phyloP scores from a whole-genome alignment of 805 yeast genomes.

The Candida schatavii region DNA sequence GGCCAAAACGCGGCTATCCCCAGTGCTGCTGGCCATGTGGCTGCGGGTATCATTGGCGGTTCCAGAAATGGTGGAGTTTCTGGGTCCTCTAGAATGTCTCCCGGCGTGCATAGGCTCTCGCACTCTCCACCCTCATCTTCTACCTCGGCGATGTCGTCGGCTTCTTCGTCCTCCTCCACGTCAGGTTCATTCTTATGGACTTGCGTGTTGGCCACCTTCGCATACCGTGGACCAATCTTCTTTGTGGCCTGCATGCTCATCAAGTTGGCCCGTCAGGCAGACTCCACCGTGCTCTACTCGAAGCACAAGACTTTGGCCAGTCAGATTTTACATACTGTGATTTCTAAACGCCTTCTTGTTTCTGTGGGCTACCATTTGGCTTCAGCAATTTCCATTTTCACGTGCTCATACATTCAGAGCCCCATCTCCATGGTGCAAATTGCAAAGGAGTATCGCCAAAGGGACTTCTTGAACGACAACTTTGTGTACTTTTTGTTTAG shows the following conservation, averaged over 20 bases:
- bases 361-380: slow-evolving; percentile 18
- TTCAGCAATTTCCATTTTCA: slow-evolving; percentile 21
- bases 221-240: slow-evolving; percentile 29
- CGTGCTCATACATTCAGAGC: slow-evolving; percentile 1
- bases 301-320: slow-evolving; percentile 30
- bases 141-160: neutral
- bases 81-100: too few relatives aligned
- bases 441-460: slow-evolving; percentile 30
- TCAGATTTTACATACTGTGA: slow-evolving; percentile 24
- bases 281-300: slow-evolving; percentile 30
- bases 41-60: neutral
- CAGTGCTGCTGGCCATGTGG: neutral
- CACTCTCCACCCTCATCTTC: neutral
- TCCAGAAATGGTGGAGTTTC: too few relatives aligned
- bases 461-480: slow-evolving; percentile 38
- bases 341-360: slow-evolving; percentile 16
- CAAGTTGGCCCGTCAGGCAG: slow-evolving; percentile 16
- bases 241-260: slow-evolving; percentile 26
- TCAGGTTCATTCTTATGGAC: slow-evolving; percentile 25
- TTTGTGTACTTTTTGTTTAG: slow-evolving; percentile 52
- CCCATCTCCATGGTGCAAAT: neutral
- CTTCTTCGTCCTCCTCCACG: neutral
- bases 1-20: neutral
- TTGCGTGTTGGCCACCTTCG: slow-evolving; percentile 17
- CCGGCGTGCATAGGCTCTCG: neutral